These are phyloP conservation scores for Cicer arietinum DNA, from an alignment of 306 rosid species.

Conservation along the genomic window DNA sequence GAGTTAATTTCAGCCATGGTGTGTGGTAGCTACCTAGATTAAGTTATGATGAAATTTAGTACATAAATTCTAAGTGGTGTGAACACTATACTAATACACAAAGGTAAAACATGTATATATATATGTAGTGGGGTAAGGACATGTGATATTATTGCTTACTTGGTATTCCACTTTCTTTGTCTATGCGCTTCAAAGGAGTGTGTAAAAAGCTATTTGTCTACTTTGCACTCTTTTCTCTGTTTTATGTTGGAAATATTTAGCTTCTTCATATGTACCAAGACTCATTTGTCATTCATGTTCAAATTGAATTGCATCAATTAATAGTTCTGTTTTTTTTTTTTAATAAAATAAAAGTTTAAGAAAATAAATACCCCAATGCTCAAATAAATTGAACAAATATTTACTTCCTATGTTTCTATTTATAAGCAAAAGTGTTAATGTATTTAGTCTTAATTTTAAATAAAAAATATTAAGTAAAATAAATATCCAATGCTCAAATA, in stretches of 20 bases:
- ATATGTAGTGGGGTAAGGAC: slow-evolving; percentile 32
- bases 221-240: slow-evolving; percentile 5
- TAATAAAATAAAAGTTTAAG: too few relatives aligned
- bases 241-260: neutral
- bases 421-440: too few relatives aligned
- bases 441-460: too few relatives aligned
- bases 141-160: slow-evolving; percentile 54
- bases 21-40: neutral
- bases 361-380: too few relatives aligned
- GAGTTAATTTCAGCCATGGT: slow-evolving; percentile 49
- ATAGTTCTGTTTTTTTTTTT: neutral
- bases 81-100: neutral
- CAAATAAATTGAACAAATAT: too few relatives aligned
- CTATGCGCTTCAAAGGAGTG: slow-evolving; percentile 57
- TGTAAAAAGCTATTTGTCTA: slow-evolving; percentile 22
- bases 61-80: slow-evolving; percentile 19
- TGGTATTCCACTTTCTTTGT: slow-evolving; percentile 57
- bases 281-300: slow-evolving; percentile 16
- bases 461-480: too few relatives aligned
- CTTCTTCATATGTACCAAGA: neutral
- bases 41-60: neutral
- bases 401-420: too few relatives aligned
- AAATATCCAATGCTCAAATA: too few relatives aligned
- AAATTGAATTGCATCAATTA: neutral
- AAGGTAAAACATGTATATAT: neutral